A percentile compares a stretch with the other conserved stretches of the same genome.
phyloP scores from a whole-genome alignment of 163 green algal genomes.

The Prototheca cutis region DNA sequence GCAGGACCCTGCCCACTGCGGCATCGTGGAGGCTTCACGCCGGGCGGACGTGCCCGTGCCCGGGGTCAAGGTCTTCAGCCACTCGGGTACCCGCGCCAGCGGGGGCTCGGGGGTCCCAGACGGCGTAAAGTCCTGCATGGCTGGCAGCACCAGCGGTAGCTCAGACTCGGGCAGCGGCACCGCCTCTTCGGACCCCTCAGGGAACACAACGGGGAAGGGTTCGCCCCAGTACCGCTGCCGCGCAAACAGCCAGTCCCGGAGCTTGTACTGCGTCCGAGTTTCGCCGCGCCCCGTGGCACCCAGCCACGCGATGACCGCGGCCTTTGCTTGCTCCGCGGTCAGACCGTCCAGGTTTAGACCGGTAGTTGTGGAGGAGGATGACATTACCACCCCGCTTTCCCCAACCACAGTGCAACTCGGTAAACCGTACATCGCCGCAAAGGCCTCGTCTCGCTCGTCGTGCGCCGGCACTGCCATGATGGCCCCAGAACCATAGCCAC shows the following conservation, averaged over 20 bases:
- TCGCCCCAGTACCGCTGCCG: constrained; percentile 98
- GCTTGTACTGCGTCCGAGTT: constrained; percentile 65
- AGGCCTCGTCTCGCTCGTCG: constrained; percentile 86
- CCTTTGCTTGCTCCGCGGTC: constrained; percentile 47
- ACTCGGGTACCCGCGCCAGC: constrained; percentile 70
- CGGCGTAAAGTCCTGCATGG: constrained; percentile 84
- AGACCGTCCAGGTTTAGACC: constrained; percentile 71
- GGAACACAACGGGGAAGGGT: constrained; percentile 92
- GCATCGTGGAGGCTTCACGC: constrained; percentile 96
- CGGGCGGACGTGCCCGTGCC: constrained; percentile 41
- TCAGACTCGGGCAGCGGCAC: constrained; percentile 60
- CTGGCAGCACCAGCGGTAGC: constrained; percentile 81
- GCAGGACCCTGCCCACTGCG: constrained; percentile 53
- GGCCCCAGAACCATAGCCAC: constrained; percentile 83
- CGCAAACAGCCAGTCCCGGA: constrained; percentile 97
- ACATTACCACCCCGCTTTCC: background rate
- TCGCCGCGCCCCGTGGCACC: constrained; percentile 33
- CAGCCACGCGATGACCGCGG: constrained; percentile 60
- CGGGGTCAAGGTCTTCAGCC: constrained; percentile 75
- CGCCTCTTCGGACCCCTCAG: constrained; percentile 45
- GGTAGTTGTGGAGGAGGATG: constrained; percentile 35
- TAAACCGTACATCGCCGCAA: constrained; percentile 72
- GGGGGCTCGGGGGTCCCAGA: constrained; percentile 73
- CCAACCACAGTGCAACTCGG: constrained; percentile 62
- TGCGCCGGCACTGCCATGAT: constrained; percentile 97